Evolutionary conservation across 2,329 filamentous ascomycete species (phyloP), one percentile per base, ranked within the genome.

Genomic region (Exophiala sp.): DNA sequence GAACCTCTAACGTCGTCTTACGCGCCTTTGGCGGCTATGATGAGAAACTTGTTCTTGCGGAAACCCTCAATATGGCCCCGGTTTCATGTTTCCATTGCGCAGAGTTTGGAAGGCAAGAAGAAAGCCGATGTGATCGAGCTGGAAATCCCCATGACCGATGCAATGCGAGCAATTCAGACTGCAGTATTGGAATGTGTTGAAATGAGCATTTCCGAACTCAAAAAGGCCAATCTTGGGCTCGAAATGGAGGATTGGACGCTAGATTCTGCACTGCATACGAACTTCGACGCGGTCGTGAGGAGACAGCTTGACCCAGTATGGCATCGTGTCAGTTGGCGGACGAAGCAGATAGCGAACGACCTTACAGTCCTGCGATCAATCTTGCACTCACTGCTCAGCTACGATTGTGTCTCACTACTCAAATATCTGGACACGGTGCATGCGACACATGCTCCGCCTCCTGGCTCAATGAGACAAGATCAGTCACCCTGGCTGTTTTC

Each of bases 221-320:
- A 92, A 69, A 97, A 95, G 72, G 83, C 84, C 14, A 97, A 96
- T 66, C 81, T 85, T 1, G 91, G 91, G 2, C 76, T 99, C 5
- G 92, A 97, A 63, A 91, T 97, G 84, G 91, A 95, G 55, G 91
- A 96, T 66, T 97, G 92, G 92, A 96, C 90, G 46, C 78, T 96
- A 14, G 92, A 97, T 69, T 96, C 89, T 66, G 92, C 92, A 34
- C 74, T 97, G 57, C 87, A 96, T 62, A 89, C 87, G 66, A 95
- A 91, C 65, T 99, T 99, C 69, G 94, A 97, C 68, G 78, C 88
- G 56, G 87, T 91, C 51, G 85, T 99, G 47, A 82, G 92, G 58
- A 82, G 91, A 54, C 94, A 99, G 70, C 76, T 99, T 14, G 91
- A 97, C 66, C 91, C 92, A 3, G 91, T 97, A 54, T 99, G 94